Conservation (phyloP, 1,284 basidiomycete genomes). For the Mycosarcoma maydis region DNA sequence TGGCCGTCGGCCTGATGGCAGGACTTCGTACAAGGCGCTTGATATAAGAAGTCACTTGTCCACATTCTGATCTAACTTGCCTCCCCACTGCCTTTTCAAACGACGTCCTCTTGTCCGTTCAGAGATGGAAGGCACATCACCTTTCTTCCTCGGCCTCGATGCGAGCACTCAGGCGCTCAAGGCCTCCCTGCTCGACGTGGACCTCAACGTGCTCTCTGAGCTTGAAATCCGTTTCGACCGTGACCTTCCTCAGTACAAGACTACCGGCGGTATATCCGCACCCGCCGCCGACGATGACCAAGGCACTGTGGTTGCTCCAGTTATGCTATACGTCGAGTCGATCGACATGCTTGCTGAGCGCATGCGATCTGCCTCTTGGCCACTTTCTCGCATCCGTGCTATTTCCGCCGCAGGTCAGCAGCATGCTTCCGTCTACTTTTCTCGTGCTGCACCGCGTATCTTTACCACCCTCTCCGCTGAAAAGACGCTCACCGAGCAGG, state of each 20-base stretch:
- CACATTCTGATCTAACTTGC: neutral
- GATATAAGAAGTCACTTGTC: neutral
- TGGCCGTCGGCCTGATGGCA: neutral
- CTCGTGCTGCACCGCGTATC: constrained; percentile 71
- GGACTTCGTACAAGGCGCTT: neutral
- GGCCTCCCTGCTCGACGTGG: constrained; percentile 73
- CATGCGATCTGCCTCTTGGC: constrained; percentile 74
- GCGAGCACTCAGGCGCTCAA: constrained; percentile 88
- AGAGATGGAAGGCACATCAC: constrained; percentile 13
- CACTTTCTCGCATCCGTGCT: constrained; percentile 73
- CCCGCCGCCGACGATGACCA: constrained; percentile 18
- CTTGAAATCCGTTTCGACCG: constrained; percentile 81
- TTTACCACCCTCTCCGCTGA: constrained; percentile 73
- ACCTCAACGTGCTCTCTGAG: constrained; percentile 76
- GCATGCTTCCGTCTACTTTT: constrained; percentile 92
- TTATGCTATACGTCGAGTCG: constrained; percentile 84
- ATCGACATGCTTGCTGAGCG: constrained; percentile 80
- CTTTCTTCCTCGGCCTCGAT: constrained; percentile 84
- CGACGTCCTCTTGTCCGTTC: neutral
- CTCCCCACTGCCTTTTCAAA: neutral
- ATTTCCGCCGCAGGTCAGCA: constrained; percentile 86
- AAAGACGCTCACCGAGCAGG: constrained; percentile 70
- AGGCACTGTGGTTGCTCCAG: constrained; percentile 77
- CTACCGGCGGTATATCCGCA: constrained; percentile 70
- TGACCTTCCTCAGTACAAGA: constrained; percentile 79